Base-by-base conservation (phyloP, 106 monocot genomes). In the Dendrobium chrysotoxum region DNA sequence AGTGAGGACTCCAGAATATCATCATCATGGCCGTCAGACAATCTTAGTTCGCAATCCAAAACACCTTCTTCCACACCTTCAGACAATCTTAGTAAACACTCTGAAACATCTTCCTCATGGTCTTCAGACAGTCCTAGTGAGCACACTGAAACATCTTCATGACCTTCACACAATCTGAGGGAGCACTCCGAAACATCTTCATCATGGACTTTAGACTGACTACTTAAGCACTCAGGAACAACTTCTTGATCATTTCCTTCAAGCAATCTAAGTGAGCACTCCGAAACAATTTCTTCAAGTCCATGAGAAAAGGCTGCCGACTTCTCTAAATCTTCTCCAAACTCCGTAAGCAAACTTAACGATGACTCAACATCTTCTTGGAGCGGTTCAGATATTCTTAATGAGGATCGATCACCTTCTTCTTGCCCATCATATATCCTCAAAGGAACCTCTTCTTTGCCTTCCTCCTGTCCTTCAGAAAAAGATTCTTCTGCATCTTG, bases 31-130 rank as follows among this genome's bases (percentile, higher is more conserved):
- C 41, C 40, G 7, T 73, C 41, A 18, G 40, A 41, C 21, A 28
- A 21, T 41, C 18, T 41, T n/a, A 39, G 20, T 41, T 3, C 16
- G n/a, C 18, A 39, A 74, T 74, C 28, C 17, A 41, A 41, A 8
- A 20, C 7, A 41, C 70, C 75, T 0, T 25, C 75, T 28, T 88
- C 86, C 20, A 80, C 28, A 45, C 80, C 64, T 25, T 94, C 92
- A 8, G 92, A 92, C 82, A 94, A 72, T 50, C 85, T 86, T 71
- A 92, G 23, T 28, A 94, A 92, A 70, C 75, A 82, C 57, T 94
- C 92, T 65, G 89, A 90, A 41, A 7, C 74, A 74, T 79, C 80
- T 0, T 30, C 77, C 39, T 86, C 87, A 35, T 83, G 25, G 47
- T 82, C 64, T 25, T 94, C 90, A 3, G 88, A 89, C 79, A 94